Evolutionary conservation across 2,329 filamentous ascomycete species (phyloP).

Genomic region (Phialocephala sp.): DNA sequence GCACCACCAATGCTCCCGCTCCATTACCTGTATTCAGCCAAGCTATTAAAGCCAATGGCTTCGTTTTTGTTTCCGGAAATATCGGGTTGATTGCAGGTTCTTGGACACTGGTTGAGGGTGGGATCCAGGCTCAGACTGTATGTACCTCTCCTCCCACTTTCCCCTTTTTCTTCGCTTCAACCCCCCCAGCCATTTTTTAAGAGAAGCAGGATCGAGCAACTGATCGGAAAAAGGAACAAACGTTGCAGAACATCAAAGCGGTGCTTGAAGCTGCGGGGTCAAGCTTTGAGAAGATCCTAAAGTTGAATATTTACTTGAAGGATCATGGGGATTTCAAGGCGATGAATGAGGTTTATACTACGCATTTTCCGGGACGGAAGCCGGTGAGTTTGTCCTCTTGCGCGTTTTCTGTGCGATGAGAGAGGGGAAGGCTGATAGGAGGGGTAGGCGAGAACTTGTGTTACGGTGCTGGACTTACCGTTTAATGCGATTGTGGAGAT

Average conservation of each 20-base stretch:
- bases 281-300: slow-evolving; percentile 8
- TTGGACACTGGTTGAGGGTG: background rate
- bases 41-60: slow-evolving; percentile 7
- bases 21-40: slow-evolving; percentile 10
- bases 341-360: background rate
- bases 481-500: slow-evolving; percentile 24
- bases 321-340: slow-evolving; percentile 1
- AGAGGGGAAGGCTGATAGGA: background rate
- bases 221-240: background rate
- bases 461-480: slow-evolving; percentile 20
- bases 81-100: background rate
- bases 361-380: slow-evolving; percentile 2
- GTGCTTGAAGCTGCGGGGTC: background rate
- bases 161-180: background rate
- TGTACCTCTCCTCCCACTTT: no score
- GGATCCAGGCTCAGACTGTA: slow-evolving; percentile 7
- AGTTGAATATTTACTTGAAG: slow-evolving; percentile 11
- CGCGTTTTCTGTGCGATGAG: no score
- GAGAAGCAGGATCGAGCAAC: background rate
- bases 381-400: background rate
- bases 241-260: background rate
- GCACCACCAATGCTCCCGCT: background rate
- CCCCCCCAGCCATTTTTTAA: no score
- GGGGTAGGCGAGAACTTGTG: slow-evolving; percentile 20
- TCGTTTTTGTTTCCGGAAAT: background rate